Percentiles rank a stretch among this genome's conserved stretches.
These are phyloP conservation scores for Trichoderma asperellum DNA, from an alignment of 2,329 filamentous ascomycete species.

Conservation along the genomic window DNA sequence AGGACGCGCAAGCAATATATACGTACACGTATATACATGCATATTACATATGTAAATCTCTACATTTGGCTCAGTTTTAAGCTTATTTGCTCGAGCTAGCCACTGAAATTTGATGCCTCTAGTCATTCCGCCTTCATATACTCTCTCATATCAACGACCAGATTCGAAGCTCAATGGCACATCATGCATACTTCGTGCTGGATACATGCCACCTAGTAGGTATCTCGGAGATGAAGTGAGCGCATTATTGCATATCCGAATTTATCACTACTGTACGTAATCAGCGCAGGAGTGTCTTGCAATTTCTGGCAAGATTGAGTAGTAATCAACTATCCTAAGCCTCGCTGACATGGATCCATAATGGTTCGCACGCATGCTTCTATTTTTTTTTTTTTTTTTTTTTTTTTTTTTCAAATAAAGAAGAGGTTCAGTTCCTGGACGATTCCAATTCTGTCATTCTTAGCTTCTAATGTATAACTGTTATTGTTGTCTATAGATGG, in stretches of 20 bases:
- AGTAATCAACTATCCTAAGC: background rate
- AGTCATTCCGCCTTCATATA: background rate
- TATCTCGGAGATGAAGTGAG: background rate
- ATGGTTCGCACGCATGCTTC: constrained; percentile 1
- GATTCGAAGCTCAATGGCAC: background rate
- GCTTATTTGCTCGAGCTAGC: background rate
- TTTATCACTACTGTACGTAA: background rate
- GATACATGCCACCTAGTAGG: background rate
- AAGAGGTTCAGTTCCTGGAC: background rate
- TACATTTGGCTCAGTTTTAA: background rate
- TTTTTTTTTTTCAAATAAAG: too few species aligned
- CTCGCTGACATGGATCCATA: background rate
- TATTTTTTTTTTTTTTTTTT: too few species aligned
- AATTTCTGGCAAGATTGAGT: background rate
- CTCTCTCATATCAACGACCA: background rate
- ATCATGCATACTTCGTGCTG: background rate
- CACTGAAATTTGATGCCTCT: background rate
- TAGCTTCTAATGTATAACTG: background rate
- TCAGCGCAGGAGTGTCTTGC: background rate
- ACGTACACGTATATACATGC: background rate
- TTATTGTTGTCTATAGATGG: background rate
- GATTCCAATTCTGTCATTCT: background rate
- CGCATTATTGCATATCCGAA: background rate
- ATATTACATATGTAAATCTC: background rate
- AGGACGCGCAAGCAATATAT: background rate